These are phyloP conservation scores for Hypholoma sublateritium DNA, from an alignment of 768 basidiomycete species.

Conservation along the genomic window DNA sequence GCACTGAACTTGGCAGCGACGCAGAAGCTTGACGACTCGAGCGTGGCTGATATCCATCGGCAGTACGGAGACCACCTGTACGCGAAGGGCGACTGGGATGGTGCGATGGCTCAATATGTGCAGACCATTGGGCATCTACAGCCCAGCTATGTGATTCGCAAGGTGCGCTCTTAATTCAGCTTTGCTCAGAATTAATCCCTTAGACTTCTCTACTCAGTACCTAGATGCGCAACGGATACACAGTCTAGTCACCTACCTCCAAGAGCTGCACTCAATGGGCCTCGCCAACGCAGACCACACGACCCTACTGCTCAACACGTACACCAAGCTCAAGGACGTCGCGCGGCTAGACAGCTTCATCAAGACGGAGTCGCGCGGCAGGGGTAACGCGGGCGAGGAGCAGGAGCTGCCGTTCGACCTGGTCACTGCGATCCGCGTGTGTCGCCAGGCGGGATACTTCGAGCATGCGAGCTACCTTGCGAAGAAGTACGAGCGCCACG, in stretches of 20 bases:
- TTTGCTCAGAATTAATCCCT: background rate
- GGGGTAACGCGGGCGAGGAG: constrained; percentile 35
- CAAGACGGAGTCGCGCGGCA: constrained; percentile 70
- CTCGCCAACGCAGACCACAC: constrained; percentile 97
- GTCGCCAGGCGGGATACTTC: constrained; percentile 94
- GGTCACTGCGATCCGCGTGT: constrained; percentile 95
- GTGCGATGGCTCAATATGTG: constrained; percentile 89
- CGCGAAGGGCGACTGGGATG: constrained; percentile 87
- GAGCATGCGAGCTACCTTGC: constrained; percentile 94
- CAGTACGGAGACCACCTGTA: constrained; percentile 94
- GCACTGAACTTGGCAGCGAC: constrained; percentile 84
- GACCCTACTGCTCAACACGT: constrained; percentile 93
- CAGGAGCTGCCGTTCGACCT: constrained; percentile 92
- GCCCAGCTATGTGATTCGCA: constrained; percentile 95
- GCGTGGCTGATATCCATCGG: constrained; percentile 84
- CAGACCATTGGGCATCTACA: constrained; percentile 88
- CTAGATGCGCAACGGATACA: constrained; percentile 95
- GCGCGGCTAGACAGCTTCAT: constrained; percentile 88
- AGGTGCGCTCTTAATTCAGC: constrained; percentile 46
- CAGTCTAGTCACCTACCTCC: constrained; percentile 92
- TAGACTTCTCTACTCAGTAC: constrained; percentile 54
- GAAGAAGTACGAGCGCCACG: constrained; percentile 86
- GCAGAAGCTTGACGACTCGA: constrained; percentile 68
- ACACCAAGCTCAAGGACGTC: constrained; percentile 95
- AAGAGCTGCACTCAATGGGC: constrained; percentile 88